Evolutionary conservation across 1,139 yeast genomes (phyloP), one percentile per base, ranked within the genome.

Genomic region (Pichia sp.): DNA sequence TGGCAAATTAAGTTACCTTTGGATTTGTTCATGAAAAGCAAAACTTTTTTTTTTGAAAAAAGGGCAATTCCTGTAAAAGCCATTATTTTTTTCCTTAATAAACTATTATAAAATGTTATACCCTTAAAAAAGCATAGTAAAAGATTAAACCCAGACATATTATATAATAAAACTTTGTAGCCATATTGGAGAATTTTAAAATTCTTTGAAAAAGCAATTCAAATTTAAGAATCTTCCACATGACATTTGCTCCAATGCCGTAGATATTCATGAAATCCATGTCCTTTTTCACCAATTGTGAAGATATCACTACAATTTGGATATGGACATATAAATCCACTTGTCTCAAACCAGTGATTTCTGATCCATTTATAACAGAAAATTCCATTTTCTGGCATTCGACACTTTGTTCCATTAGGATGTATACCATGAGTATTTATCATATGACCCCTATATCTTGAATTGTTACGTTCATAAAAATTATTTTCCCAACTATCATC

Each of bases 341-440:
- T 48, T 25, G 51, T 45, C 35, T 46, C 49, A 39, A 43, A 48
- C 49, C 49, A 48, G 20, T 45, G 51, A 30, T 48, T 48, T 36
- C 49, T 38, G 16, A 45, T 39, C 49, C 49, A 48, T 41, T 48
- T 48, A 29, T 47, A 51, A 23, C 50, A 44, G n/a, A 37, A 35
- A 12, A 36, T 32, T 9, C 45, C 43, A 10, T 24, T n/a, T n/a
- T 24, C 27, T 12, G 54, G 54, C 24, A 48, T 6, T 33, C 40
- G 39, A 32, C 32, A 33, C 4, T 8, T 22, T 2, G 31, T 25
- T 3, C 51, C 52, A 31, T 45, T 47, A 9, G 51, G 52, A 35
- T 47, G 51, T 16, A 51, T 42, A 3, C 54, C 54, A 35, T 51
- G 54, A 4, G 54, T 51, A 31, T 51, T 51, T 27, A 51, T 48